phyloP scores from a whole-genome alignment of 2,329 filamentous ascomycete genomes.

The Phyllosticta capitalensis region DNA sequence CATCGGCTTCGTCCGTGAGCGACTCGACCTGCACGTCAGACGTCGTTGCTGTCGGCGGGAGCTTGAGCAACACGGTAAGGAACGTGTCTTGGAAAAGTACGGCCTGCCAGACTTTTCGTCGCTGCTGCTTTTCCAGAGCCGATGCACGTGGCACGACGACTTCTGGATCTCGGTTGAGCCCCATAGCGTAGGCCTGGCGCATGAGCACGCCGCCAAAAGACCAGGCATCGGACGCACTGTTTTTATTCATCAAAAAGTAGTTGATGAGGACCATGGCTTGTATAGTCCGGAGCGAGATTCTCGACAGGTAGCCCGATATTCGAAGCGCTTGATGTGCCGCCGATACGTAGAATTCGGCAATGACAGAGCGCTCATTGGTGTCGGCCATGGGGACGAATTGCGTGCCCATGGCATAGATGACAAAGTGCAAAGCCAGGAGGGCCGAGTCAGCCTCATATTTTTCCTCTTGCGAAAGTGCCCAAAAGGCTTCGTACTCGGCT shows the following conservation, averaged over 20 bases:
- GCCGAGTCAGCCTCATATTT: slow-evolving; percentile 56
- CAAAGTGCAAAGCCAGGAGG: slow-evolving; percentile 63
- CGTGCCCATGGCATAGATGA: slow-evolving; percentile 68
- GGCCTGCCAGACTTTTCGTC: slow-evolving; percentile 73
- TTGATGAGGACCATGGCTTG: slow-evolving; percentile 76
- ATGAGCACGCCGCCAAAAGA: slow-evolving; percentile 70
- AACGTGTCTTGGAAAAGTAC: slow-evolving; percentile 75
- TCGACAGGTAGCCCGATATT: slow-evolving; percentile 67
- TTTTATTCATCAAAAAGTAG: slow-evolving; percentile 80
- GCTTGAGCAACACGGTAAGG: slow-evolving; percentile 64
- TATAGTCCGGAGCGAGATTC: slow-evolving; percentile 61
- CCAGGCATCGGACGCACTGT: slow-evolving; percentile 75
- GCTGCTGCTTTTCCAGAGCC: slow-evolving; percentile 65
- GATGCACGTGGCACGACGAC: slow-evolving; percentile 57
- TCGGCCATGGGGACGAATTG: slow-evolving; percentile 58
- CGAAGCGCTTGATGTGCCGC: slow-evolving; percentile 69
- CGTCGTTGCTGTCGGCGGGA: slow-evolving; percentile 69
- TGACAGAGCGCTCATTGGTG: slow-evolving; percentile 57
- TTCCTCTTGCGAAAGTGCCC: slow-evolving; percentile 50
- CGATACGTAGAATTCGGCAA: slow-evolving; percentile 72
- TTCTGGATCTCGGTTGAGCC: slow-evolving; percentile 69
- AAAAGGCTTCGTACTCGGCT: slow-evolving; percentile 69
- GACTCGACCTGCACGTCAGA: slow-evolving; percentile 71
- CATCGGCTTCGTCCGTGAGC: slow-evolving; percentile 55
- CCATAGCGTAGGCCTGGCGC: slow-evolving; percentile 72